Conservation (phyloP, 345 rosid genomes). For the Citrus glauca region DNA sequence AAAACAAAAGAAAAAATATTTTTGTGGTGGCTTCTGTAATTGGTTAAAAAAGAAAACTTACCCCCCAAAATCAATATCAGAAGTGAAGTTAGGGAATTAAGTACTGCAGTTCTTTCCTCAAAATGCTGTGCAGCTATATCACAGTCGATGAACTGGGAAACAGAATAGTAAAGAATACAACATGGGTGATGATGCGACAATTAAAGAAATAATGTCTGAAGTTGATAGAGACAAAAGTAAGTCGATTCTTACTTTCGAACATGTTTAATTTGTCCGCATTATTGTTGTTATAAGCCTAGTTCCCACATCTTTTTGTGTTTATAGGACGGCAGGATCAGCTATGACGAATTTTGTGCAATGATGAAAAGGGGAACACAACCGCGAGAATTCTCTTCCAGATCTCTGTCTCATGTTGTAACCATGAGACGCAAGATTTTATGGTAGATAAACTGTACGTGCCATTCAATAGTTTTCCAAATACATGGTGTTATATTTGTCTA, state of each 20-base stretch:
- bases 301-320: neutral
- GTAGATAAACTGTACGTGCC: neutral
- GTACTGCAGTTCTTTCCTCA: neutral
- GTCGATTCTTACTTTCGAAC: conserved; percentile 9
- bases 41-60: too few relatives aligned
- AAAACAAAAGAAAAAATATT: too few relatives aligned
- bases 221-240: conserved; percentile 85
- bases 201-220: conserved; percentile 82
- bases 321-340: conserved; percentile 90
- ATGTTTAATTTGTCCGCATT: neutral
- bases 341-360: conserved; percentile 76
- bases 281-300: neutral
- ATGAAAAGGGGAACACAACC: conserved; percentile 80
- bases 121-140: conserved; percentile 46
- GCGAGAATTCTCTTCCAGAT: conserved; percentile 42
- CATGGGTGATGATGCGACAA: conserved; percentile 70
- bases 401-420: neutral
- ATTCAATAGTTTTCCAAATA: neutral
- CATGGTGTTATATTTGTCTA: too few relatives aligned
- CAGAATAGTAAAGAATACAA: conserved; percentile 73
- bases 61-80: too few relatives aligned
- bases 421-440: neutral
- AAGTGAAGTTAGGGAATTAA: neutral
- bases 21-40: too few relatives aligned
- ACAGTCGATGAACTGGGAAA: conserved; percentile 74